Evolutionary conservation across 306 rosid genomes (phyloP), one percentile per base, ranked within the genome.

Genomic region (Fagus crenata): DNA sequence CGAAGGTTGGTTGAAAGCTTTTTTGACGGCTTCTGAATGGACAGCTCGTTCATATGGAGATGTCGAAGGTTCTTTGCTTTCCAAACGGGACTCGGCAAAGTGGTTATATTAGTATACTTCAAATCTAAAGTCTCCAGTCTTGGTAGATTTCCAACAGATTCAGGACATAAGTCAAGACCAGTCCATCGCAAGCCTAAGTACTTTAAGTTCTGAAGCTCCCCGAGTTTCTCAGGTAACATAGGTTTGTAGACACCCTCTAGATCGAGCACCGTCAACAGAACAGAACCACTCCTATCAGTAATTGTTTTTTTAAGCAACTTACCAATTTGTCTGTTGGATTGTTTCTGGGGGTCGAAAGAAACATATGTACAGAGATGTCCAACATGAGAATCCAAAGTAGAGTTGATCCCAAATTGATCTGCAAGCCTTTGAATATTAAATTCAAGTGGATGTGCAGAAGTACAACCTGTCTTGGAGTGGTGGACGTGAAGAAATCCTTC

Each of bases 161-260:
- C 17, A 18, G 80, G 72, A 49, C 67, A 74, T 9, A 65, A 39
- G 37, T 76, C 80, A 37, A 76, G 31, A 54, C 67, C 67, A 39
- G 80, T 76, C 80, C 80, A 65, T 35, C 81, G 69, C 69, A 77
- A 35, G 69, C 81, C 75, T 35, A 77, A 4, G 46, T 77, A 77
- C 51, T 60, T 77, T 9, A 77, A 49, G 5, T 41, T 5, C 58
- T 55, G 35, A 4, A 77, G 81, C 7, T 77, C 42, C 2, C 81
- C 70, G 0, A 77, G 9, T 12, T 53, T 41, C 13, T 77, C 75
- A 0, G 81, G 69, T 37, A 77, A 55, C 17, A 8, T 8, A 22
- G 81, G 81, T 5, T 77, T 77, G 43, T 69, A 77, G 37, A 77
- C 81, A 14, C 75, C 70, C 3, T 77, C 81, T 15, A 77, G 81